phyloP scores from a whole-genome alignment of 768 basidiomycete species.

The Auricularia sp. region DNA sequence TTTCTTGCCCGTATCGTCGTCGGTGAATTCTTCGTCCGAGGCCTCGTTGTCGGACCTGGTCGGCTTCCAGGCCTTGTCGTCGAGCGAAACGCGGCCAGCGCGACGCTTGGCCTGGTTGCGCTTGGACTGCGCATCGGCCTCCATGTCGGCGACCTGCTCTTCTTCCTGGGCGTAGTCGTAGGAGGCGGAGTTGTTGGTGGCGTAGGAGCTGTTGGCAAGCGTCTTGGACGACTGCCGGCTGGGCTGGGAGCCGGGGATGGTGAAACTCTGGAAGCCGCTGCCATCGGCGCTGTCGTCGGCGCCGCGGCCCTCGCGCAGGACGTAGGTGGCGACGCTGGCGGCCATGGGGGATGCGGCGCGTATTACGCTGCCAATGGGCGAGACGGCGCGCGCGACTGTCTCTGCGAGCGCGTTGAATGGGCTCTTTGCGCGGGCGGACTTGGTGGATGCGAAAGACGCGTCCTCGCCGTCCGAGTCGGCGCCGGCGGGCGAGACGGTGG shows the following conservation, averaged over 20 bases:
- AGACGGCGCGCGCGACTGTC: conserved; percentile 41
- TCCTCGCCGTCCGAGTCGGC: conserved; percentile 59
- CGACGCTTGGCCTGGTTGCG: conserved; percentile 14
- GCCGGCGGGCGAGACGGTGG: conserved; percentile 49
- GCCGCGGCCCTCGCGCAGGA: conserved; percentile 45
- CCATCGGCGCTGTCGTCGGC: conserved; percentile 32
- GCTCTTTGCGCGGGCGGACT: conserved; percentile 47
- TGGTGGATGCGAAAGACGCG: conserved; percentile 11
- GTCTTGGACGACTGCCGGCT: conserved; percentile 6
- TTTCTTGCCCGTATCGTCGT: conserved; percentile 43
- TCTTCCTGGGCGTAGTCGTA: conserved; percentile 79
- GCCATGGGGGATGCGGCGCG: background rate
- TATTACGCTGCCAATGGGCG: conserved; percentile 17
- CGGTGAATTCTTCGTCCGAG: conserved; percentile 47
- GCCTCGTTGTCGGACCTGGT: conserved; percentile 58
- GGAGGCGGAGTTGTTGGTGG: conserved; percentile 28
- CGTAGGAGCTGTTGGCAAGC: conserved; percentile 15
- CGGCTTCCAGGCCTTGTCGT: conserved; percentile 69
- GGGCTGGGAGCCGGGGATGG: conserved; percentile 21
- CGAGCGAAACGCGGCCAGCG: conserved; percentile 47
- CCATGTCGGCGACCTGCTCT: conserved; percentile 18
- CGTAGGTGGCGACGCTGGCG: conserved; percentile 39
- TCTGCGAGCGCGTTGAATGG: conserved; percentile 43
- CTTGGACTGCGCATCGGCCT: conserved; percentile 37
- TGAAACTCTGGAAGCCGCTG: conserved; percentile 25